Percentiles rank a stretch among this genome's conserved stretches.
These are phyloP conservation scores for Paramecium biaurelia DNA, from an alignment of 73 alveolate genomes.

Conservation along the genomic window DNA sequence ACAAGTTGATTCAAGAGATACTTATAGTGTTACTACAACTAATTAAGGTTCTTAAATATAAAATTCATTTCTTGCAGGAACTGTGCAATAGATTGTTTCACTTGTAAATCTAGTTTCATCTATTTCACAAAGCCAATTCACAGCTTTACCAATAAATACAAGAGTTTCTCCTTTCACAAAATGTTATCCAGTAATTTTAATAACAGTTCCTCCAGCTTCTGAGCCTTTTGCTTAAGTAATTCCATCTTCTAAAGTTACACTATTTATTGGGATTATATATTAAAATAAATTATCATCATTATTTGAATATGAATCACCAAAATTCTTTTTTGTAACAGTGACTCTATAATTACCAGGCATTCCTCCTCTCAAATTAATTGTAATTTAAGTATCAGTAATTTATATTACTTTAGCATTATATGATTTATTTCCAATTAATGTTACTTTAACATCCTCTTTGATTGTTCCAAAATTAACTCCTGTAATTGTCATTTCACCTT, in stretches of 20 bases:
- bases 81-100: not conserved
- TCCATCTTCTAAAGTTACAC: not conserved
- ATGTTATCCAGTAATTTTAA: not conserved
- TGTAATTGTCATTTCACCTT: not conserved
- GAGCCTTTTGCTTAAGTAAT: not conserved
- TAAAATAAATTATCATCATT: not conserved
- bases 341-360: conserved; percentile 36
- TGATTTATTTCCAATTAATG: not conserved
- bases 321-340: not conserved
- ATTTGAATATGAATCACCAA: not conserved
- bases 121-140: conserved; percentile 10
- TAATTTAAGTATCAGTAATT: not conserved
- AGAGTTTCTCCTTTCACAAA: not conserved
- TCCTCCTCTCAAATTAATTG: conserved; percentile 2
- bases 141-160: not conserved
- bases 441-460: not conserved
- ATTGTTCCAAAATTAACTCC: not conserved
- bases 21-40: not conserved
- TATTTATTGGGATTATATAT: not conserved
- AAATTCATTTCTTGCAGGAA: not conserved
- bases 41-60: not conserved
- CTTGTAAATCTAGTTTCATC: not conserved
- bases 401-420: not conserved
- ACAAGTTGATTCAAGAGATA: not conserved
- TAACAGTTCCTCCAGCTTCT: conserved; percentile 20